phyloP scores from a whole-genome alignment of 164 flowering plant genomes.

The Echeveria elegans region DNA sequence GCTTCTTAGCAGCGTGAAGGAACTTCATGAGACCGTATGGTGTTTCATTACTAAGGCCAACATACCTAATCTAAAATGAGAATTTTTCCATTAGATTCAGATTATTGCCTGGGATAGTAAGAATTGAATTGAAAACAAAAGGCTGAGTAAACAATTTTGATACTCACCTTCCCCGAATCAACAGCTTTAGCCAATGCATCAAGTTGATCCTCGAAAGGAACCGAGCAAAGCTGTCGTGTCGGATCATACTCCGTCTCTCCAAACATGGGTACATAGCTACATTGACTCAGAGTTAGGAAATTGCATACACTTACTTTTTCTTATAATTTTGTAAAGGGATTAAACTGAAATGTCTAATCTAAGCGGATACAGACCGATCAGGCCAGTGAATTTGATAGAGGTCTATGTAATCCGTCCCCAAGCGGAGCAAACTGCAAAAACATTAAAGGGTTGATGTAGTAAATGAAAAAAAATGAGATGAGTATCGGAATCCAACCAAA shows the following conservation, averaged over 20 bases:
- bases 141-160: neutral
- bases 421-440: slow-evolving; percentile 52
- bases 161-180: slow-evolving; percentile 64
- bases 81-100: neutral
- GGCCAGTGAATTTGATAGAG: slow-evolving; percentile 91
- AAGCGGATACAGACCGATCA: slow-evolving; percentile 60
- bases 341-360: neutral
- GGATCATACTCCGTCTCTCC: slow-evolving; percentile 84
- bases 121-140: neutral
- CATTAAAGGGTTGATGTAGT: no score
- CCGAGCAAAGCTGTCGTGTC: slow-evolving; percentile 29
- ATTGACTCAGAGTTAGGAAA: no score
- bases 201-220: slow-evolving; percentile 64
- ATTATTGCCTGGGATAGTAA: neutral
- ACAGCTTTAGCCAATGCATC: slow-evolving; percentile 54
- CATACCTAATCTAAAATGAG: slow-evolving; percentile 54
- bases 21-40: slow-evolving; percentile 92
- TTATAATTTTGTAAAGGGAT: no score
- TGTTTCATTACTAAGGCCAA: slow-evolving; percentile 86
- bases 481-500: neutral
- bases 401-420: slow-evolving; percentile 67
- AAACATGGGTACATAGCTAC: slow-evolving; percentile 89
- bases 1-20: slow-evolving; percentile 39
- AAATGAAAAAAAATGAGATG: neutral
- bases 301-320: no score